Evolutionary conservation across 2,329 filamentous ascomycete genomes (phyloP).

Genomic region (Ophiostoma quercus): DNA sequence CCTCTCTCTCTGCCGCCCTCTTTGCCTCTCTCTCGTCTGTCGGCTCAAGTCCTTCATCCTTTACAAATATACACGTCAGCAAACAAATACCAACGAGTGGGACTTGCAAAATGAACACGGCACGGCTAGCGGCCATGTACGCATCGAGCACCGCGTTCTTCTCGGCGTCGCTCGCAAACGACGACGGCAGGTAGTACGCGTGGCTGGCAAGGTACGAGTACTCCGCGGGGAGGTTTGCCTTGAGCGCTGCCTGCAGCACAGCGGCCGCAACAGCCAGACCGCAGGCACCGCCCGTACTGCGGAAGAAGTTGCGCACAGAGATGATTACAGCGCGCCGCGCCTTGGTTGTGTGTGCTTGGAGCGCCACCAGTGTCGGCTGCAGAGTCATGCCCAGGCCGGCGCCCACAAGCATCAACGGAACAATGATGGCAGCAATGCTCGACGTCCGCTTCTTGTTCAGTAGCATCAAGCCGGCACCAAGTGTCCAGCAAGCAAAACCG

Average conservation of each 20-base stretch:
- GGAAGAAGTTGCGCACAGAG: slow-evolving; percentile 38
- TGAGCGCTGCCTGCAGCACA: slow-evolving; percentile 33
- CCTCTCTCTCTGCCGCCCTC: slow-evolving; percentile 11
- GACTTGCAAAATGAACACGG: slow-evolving; percentile 53
- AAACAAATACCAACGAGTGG: slow-evolving; percentile 50
- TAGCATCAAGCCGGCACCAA: slow-evolving; percentile 35
- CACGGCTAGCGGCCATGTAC: slow-evolving; percentile 42
- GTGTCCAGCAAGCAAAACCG: slow-evolving; percentile 36
- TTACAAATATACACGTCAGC: slow-evolving; percentile 47
- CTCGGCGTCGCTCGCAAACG: slow-evolving; percentile 23
- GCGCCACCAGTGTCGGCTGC: slow-evolving; percentile 37
- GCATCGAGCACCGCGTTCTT: slow-evolving; percentile 27
- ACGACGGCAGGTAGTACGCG: slow-evolving; percentile 32
- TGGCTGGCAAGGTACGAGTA: slow-evolving; percentile 30
- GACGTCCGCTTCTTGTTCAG: slow-evolving; percentile 30
- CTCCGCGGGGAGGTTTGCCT: slow-evolving; percentile 23
- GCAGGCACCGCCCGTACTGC: slow-evolving; percentile 37
- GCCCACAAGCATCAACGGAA: slow-evolving; percentile 35
- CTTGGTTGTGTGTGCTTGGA: slow-evolving; percentile 37
- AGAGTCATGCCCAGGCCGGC: slow-evolving; percentile 35
- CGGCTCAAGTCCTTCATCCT: slow-evolving; percentile 43
- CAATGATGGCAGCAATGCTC: slow-evolving; percentile 31
- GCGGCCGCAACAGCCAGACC: slow-evolving; percentile 34
- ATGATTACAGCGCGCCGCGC: slow-evolving; percentile 37
- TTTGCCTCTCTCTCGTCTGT: slow-evolving; percentile 24